Percentiles rank a stretch among this genome's conserved stretches.
phyloP scores from a whole-genome alignment of 202 grass and related monocot genomes.

The Dendrocalamus latiflorus region DNA sequence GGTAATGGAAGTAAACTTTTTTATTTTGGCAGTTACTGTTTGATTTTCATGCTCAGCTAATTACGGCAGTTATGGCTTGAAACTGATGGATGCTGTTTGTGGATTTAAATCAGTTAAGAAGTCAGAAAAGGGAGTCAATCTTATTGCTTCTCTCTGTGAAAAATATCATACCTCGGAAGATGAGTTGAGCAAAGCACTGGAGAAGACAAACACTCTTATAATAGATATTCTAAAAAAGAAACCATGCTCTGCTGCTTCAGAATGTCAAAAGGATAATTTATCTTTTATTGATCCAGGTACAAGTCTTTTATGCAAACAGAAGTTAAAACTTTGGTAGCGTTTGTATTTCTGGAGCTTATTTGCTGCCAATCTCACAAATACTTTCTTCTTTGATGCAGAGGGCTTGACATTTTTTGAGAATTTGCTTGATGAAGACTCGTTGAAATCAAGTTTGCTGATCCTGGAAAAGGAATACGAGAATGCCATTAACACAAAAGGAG shows the following conservation, averaged over 20 bases:
- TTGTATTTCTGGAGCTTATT: no score
- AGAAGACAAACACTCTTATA: slow-evolving; percentile 73
- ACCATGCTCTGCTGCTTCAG: slow-evolving; percentile 43
- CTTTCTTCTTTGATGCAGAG: slow-evolving; percentile 46
- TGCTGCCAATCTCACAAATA: neutral
- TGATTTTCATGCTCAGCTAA: neutral
- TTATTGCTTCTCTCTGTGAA: slow-evolving; percentile 82
- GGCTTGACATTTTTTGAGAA: slow-evolving; percentile 80
- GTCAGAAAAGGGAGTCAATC: slow-evolving; percentile 70
- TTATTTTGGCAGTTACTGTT: slow-evolving; percentile 9
- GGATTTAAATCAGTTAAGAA: slow-evolving; percentile 68
- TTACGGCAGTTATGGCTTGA: slow-evolving; percentile 10
- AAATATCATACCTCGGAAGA: slow-evolving; percentile 85
- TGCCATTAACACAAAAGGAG: slow-evolving; percentile 69
- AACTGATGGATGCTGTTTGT: slow-evolving; percentile 15
- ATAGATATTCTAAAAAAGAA: slow-evolving; percentile 79
- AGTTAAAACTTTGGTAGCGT: no score
- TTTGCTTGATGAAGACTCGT: slow-evolving; percentile 56
- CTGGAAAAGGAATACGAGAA: slow-evolving; percentile 85
- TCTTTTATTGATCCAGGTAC: slow-evolving; percentile 75
- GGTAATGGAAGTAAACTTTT: no score
- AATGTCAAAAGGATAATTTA: slow-evolving; percentile 44
- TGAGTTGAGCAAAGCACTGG: slow-evolving; percentile 67
- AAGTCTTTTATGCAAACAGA: neutral
- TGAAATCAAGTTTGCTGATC: slow-evolving; percentile 61